A percentile compares a stretch with the other conserved stretches of the same genome.
These are phyloP conservation scores for Borovskyia barvae DNA, from an alignment of 208 protist genomes.

Conservation along the genomic window DNA sequence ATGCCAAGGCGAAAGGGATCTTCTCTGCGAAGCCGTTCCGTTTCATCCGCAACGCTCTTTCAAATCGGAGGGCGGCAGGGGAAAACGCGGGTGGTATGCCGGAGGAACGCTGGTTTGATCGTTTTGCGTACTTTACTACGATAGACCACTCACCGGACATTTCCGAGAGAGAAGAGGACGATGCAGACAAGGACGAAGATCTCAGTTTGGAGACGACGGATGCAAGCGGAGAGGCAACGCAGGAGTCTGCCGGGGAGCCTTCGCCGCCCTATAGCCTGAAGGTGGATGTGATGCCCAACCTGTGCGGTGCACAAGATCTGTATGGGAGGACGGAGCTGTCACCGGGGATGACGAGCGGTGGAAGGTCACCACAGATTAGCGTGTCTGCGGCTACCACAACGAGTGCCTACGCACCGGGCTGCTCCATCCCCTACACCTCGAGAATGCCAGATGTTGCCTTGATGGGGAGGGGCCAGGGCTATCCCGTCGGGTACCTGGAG, in stretches of 20 bases:
- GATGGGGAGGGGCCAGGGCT: too few species aligned
- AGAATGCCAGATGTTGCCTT: too few species aligned
- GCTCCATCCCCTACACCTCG: too few species aligned
- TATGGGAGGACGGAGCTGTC: too few species aligned
- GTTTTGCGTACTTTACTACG: slow-evolving; percentile 16
- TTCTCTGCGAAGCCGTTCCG: background rate
- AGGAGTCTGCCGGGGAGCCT: too few species aligned
- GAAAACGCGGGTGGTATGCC: background rate
- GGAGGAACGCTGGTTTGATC: slow-evolving; percentile 11
- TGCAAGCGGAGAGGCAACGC: background rate
- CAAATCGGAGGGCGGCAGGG: background rate
- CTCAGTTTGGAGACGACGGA: background rate
- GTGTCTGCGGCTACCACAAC: too few species aligned
- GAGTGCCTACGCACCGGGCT: too few species aligned
- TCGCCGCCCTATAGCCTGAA: background rate
- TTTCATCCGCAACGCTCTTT: background rate
- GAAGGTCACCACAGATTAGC: too few species aligned
- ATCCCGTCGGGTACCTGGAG: too few species aligned
- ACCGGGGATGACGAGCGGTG: too few species aligned
- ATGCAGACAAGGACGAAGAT: background rate
- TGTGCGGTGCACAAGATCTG: too few species aligned
- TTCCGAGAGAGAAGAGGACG: background rate
- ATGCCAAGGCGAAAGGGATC: background rate
- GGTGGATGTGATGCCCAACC: too few species aligned
- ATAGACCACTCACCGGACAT: slow-evolving; percentile 3